Base-by-base conservation (phyloP, 371 early-diverging fungal genomes). In the Thermomucor indicae-seudaticae region DNA sequence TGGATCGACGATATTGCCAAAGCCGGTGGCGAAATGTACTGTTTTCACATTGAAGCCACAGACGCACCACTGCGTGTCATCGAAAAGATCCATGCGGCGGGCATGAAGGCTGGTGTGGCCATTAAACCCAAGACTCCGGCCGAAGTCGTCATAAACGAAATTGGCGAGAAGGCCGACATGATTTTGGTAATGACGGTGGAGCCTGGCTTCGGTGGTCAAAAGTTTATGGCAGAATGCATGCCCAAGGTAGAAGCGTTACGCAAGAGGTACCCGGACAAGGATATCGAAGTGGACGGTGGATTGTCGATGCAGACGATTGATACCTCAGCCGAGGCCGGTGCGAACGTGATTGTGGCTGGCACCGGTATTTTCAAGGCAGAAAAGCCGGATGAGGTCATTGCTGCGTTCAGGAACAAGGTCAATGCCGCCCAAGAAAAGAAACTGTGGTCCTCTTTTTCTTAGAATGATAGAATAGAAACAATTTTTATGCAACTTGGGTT, bases 201-300 rank as follows among this genome's bases (percentile, higher is more conserved):
- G 63, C 97, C 97, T 40, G 97, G 97, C 3, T 97, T 97, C 67
- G 97, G 97, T 34, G 97, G 97, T 31, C 97, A 97, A 70, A 69
- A 83, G 35, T 95, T 95, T 62, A 95, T 94, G 95, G 71, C 73
- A 4, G 75, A 87, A 53, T 88, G 88, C 61, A 79, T 97, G 78
- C 79, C 84, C 43, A 97, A 97, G 80, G 94, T 92, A 34, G 71
- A 72, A 49, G 62, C 62, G 6, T 66, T 97, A 25, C 88, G 98
- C 16, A 66, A 66, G 23, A 65, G 64, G 54, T 94, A 78, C 61
- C 97, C 98, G 2, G 57, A 91, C n/a, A 63, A 95, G 49, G 90
- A 96, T 60, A 95, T 98, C 55, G 85, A 98, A 68, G 98, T 99
- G 1, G 99, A 99, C 71, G 99, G 99, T 27, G 99, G 99, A 1